Conservation (phyloP, 768 basidiomycete species). For the Calocera cornea region DNA sequence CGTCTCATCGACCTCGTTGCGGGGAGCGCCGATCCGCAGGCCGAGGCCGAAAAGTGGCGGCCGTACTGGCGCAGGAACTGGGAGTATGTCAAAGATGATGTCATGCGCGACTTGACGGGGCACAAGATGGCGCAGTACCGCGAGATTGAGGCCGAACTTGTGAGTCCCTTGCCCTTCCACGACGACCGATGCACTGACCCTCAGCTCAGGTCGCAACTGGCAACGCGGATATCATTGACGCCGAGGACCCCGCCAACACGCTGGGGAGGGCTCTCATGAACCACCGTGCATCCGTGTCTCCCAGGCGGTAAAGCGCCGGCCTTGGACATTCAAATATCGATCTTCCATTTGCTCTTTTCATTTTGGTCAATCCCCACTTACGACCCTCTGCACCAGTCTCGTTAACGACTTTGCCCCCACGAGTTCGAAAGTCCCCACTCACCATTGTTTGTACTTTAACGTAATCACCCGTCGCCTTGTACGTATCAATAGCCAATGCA, state of each 20-base stretch:
- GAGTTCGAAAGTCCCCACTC: too few relatives aligned
- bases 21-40: neutral
- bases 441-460: too few relatives aligned
- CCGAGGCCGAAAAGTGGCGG: neutral
- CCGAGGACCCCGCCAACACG: neutral
- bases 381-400: too few relatives aligned
- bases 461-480: too few relatives aligned
- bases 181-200: neutral
- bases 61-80: neutral
- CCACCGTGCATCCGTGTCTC: neutral
- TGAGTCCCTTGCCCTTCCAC: neutral
- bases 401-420: too few relatives aligned
- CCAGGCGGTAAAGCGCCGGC: neutral
- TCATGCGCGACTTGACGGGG: neutral
- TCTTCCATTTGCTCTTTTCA: neutral
- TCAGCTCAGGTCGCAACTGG: neutral
- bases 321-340: neutral
- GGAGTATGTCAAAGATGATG: neutral
- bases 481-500: too few relatives aligned
- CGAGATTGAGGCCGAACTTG: neutral
- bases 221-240: neutral
- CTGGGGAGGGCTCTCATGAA: neutral
- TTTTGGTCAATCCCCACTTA: neutral
- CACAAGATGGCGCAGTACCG: neutral
- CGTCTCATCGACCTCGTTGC: neutral